Conservation (phyloP, 179 eudicot genomes). For the Pouteria campechiana region DNA sequence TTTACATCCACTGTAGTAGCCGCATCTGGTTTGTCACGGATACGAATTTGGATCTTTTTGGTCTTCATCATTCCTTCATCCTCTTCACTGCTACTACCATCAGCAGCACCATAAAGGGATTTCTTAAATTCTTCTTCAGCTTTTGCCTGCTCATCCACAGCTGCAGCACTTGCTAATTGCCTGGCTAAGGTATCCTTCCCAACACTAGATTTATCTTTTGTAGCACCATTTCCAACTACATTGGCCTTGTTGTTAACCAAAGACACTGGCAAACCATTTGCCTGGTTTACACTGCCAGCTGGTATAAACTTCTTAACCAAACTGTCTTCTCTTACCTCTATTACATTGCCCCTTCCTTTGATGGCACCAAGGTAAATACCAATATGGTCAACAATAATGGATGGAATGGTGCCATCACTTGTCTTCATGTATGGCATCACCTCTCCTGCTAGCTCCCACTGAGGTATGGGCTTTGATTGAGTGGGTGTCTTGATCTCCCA, state of each 20-base stretch:
- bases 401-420: slow-evolving; percentile 91
- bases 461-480: slow-evolving; percentile 76
- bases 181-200: slow-evolving; percentile 68
- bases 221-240: slow-evolving; percentile 28
- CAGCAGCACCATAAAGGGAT: slow-evolving; percentile 61
- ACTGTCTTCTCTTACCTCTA: slow-evolving; percentile 94
- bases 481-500: slow-evolving; percentile 96
- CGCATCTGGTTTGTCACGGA: slow-evolving; percentile 65
- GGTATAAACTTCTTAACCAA: slow-evolving; percentile 72
- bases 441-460: slow-evolving; percentile 96
- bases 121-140: slow-evolving; percentile 97
- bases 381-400: slow-evolving; percentile 85
- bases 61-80: slow-evolving; percentile 77
- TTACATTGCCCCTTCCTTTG: slow-evolving; percentile 84
- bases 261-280: slow-evolving; percentile 33
- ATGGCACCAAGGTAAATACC: slow-evolving; percentile 89
- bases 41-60: slow-evolving; percentile 71
- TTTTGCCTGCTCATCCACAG: slow-evolving; percentile 74
- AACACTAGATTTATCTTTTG: slow-evolving; percentile 49
- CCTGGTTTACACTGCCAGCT: slow-evolving; percentile 28
- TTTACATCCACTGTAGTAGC: slow-evolving; percentile 85
- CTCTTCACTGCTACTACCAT: slow-evolving; percentile 88
- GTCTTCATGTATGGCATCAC: slow-evolving; percentile 98
- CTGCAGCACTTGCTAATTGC: slow-evolving; percentile 31
- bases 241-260: slow-evolving; percentile 32